These are phyloP conservation scores for Sophora flavescens DNA, from an alignment of 306 rosid genomes.

Conservation along the genomic window DNA sequence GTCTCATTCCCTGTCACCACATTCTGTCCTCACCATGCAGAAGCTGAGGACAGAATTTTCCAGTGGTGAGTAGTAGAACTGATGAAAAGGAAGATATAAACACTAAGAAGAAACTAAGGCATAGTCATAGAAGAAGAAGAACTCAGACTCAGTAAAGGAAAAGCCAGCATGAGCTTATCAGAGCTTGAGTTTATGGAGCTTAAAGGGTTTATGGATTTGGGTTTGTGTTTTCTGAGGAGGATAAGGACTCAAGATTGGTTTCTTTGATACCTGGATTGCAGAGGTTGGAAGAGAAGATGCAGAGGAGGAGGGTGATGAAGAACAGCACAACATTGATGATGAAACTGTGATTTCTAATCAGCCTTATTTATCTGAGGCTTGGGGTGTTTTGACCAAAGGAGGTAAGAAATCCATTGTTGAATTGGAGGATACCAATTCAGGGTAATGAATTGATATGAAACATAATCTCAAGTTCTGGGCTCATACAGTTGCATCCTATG, in stretches of 20 bases:
- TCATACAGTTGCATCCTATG: conserved; percentile 76
- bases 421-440: conserved; percentile 63
- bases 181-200: conserved; percentile 80
- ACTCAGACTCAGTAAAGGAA: background rate
- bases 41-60: conserved; percentile 59
- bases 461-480: conserved; percentile 75
- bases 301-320: conserved; percentile 39
- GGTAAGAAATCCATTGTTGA: conserved; percentile 46
- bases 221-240: conserved; percentile 82
- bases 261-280: conserved; percentile 81
- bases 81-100: conserved; percentile 1
- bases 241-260: conserved; percentile 60
- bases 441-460: conserved; percentile 71
- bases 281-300: conserved; percentile 49
- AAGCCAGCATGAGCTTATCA: conserved; percentile 60
- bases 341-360: conserved; percentile 47
- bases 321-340: conserved; percentile 38
- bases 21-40: conserved; percentile 46
- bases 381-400: conserved; percentile 64
- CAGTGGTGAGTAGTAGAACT: conserved; percentile 2
- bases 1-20: conserved; percentile 49
- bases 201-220: conserved; percentile 92
- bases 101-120: conserved; percentile 23
- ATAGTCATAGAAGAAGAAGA: conserved; percentile 36
- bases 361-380: conserved; percentile 88